Conservation (phyloP, 352 stramenopile genomes). For the Globisporangium carolinianum region DNA sequence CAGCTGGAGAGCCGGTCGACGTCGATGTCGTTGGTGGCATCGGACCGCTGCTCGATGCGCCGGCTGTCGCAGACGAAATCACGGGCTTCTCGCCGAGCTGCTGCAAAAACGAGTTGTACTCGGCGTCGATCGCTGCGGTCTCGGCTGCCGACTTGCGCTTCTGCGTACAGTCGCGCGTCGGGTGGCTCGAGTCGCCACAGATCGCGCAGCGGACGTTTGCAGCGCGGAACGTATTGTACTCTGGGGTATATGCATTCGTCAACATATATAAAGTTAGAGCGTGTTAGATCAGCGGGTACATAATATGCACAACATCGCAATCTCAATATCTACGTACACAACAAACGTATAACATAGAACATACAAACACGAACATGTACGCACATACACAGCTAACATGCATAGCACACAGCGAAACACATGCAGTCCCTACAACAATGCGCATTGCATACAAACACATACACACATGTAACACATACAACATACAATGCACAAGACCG, state of each 20-base stretch:
- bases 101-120: constrained; percentile 86
- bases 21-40: not conserved
- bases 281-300: too few species aligned
- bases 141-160: constrained; percentile 71
- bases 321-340: too few species aligned
- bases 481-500: not conserved
- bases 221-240: constrained; percentile 49
- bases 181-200: constrained; percentile 97
- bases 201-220: constrained; percentile 95
- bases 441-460: not conserved
- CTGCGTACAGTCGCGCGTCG: constrained; percentile 95
- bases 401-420: too few species aligned
- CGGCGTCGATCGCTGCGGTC: constrained; percentile 73
- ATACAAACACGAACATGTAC: not conserved
- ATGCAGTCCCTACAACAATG: not conserved
- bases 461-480: constrained; percentile 10
- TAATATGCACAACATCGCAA: too few species aligned
- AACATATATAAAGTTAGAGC: too few species aligned
- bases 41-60: not conserved
- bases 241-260: constrained; percentile 14
- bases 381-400: constrained; percentile 14
- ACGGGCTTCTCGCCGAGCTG: constrained; percentile 74
- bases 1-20: not conserved
- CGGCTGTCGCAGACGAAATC: constrained; percentile 49
- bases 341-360: not conserved